Percentiles rank a stretch among this genome's conserved stretches.
phyloP scores from a whole-genome alignment of 805 yeast species.

The Starmerella apicola region DNA sequence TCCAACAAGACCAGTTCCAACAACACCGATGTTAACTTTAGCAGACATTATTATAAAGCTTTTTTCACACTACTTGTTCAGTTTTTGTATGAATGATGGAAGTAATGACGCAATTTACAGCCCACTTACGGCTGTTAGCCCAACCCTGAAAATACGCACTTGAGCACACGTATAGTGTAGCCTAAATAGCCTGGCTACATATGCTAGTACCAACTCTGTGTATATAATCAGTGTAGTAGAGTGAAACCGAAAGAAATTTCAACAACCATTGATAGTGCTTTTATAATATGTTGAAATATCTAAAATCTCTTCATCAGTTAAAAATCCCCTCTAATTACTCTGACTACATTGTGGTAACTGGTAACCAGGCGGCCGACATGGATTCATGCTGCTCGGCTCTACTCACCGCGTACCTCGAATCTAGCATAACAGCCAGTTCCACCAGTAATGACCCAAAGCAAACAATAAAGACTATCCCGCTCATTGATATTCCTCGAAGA shows the following conservation, averaged over 20 bases:
- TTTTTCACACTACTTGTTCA: background rate
- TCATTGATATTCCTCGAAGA: constrained; percentile 54
- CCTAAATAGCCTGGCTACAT: too few relatives aligned
- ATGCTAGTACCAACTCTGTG: too few relatives aligned
- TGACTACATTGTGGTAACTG: constrained; percentile 39
- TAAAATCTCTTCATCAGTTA: constrained; percentile 4
- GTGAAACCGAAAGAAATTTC: too few relatives aligned
- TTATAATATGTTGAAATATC: constrained; percentile 15
- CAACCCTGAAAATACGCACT: too few relatives aligned
- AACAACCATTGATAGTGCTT: too few relatives aligned
- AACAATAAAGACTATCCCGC: constrained; percentile 42
- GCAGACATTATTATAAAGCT: constrained; percentile 1
- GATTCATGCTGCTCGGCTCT: constrained; percentile 78
- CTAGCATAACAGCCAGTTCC: too few relatives aligned
- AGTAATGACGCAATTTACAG: too few relatives aligned
- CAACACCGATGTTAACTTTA: constrained; percentile 47
- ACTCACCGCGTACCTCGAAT: constrained; percentile 47
- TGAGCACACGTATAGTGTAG: too few relatives aligned
- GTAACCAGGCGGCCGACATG: constrained; percentile 79
- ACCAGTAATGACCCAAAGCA: too few relatives aligned
- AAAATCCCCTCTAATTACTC: background rate
- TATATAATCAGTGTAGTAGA: too few relatives aligned
- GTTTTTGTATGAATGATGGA: too few relatives aligned
- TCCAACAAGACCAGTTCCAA: constrained; percentile 93
- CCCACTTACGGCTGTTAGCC: too few relatives aligned